Evolutionary conservation across 139 green algal species (phyloP).

Genomic region (Pseudopediastrum boryanum): DNA sequence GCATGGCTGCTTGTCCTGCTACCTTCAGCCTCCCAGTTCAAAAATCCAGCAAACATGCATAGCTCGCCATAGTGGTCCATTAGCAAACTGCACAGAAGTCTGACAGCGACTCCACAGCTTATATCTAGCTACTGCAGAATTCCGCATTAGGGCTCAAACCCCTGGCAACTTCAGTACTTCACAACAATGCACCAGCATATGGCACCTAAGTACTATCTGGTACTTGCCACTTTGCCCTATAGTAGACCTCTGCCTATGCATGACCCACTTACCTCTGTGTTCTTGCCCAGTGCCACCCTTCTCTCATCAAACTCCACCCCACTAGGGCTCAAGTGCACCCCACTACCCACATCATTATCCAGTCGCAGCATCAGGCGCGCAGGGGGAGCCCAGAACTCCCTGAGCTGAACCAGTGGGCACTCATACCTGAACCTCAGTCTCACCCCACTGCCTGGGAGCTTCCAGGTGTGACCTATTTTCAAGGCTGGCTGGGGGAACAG

Average conservation of each 20-base stretch:
- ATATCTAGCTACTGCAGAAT: too few species aligned
- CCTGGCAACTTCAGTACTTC: neutral
- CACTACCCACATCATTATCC: slow-evolving; percentile 56
- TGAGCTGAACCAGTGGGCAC: slow-evolving; percentile 46
- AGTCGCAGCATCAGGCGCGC: slow-evolving; percentile 65
- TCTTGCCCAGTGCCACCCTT: slow-evolving; percentile 40
- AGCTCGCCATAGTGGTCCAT: too few species aligned
- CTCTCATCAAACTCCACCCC: slow-evolving; percentile 69
- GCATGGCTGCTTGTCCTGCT: too few species aligned
- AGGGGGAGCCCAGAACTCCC: slow-evolving; percentile 52
- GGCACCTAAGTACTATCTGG: neutral
- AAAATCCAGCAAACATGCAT: too few species aligned
- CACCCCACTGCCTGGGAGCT: slow-evolving; percentile 49
- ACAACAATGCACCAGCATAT: neutral
- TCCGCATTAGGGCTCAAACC: too few species aligned
- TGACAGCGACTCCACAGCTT: too few species aligned
- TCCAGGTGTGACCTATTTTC: slow-evolving; percentile 53
- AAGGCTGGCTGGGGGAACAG: slow-evolving; percentile 49
- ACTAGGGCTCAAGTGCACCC: slow-evolving; percentile 56
- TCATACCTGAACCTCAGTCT: slow-evolving; percentile 61
- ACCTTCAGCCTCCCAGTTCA: too few species aligned
- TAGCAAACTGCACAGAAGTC: too few species aligned
- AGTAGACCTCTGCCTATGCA: neutral
- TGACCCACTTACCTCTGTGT: slow-evolving; percentile 22
- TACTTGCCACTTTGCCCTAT: neutral